A percentile compares a stretch with the other conserved stretches of the same genome.
These are phyloP conservation scores for Trifolium repens DNA, from an alignment of 306 rosid species.

Conservation along the genomic window DNA sequence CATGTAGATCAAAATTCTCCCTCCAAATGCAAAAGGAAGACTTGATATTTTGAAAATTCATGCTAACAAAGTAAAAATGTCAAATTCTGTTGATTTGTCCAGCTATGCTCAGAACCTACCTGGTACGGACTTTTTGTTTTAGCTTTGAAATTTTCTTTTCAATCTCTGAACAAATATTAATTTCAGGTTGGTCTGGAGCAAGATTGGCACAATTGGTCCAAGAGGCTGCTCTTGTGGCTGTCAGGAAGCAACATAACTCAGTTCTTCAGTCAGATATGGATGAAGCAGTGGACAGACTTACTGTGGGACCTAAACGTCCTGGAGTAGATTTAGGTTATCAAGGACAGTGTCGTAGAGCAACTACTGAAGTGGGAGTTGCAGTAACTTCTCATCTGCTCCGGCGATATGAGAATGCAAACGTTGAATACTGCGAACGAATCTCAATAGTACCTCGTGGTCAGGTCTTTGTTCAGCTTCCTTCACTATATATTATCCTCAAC, in stretches of 20 bases:
- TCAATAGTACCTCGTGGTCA: slow-evolving; percentile 96
- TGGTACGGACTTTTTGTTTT: slow-evolving; percentile 53
- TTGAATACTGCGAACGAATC: slow-evolving; percentile 89
- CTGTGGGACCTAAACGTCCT: slow-evolving; percentile 85
- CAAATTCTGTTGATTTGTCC: slow-evolving; percentile 84
- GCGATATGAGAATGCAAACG: slow-evolving; percentile 77
- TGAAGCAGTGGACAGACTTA: slow-evolving; percentile 95
- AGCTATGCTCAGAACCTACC: slow-evolving; percentile 91
- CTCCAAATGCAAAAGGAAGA: slow-evolving; percentile 93
- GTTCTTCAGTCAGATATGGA: slow-evolving; percentile 91
- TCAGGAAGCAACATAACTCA: slow-evolving; percentile 82
- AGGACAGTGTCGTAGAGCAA: slow-evolving; percentile 96
- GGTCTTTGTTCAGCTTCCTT: slow-evolving; percentile 73
- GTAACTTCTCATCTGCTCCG: slow-evolving; percentile 90
- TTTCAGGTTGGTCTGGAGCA: slow-evolving; percentile 96
- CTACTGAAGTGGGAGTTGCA: slow-evolving; percentile 93
- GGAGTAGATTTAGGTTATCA: slow-evolving; percentile 82
- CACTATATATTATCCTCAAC: slow-evolving; percentile 25
- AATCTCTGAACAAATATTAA: slow-evolving; percentile 41
- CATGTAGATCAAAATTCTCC: slow-evolving; percentile 79
- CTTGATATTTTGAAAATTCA: slow-evolving; percentile 87
- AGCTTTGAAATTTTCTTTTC: slow-evolving; percentile 30
- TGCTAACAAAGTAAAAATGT: slow-evolving; percentile 90
- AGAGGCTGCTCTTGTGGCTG: slow-evolving; percentile 99
- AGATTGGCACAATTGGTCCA: slow-evolving; percentile 92